These are phyloP conservation scores for Escallonia herrerae DNA, from an alignment of 129 eudicot genomes.

Conservation along the genomic window DNA sequence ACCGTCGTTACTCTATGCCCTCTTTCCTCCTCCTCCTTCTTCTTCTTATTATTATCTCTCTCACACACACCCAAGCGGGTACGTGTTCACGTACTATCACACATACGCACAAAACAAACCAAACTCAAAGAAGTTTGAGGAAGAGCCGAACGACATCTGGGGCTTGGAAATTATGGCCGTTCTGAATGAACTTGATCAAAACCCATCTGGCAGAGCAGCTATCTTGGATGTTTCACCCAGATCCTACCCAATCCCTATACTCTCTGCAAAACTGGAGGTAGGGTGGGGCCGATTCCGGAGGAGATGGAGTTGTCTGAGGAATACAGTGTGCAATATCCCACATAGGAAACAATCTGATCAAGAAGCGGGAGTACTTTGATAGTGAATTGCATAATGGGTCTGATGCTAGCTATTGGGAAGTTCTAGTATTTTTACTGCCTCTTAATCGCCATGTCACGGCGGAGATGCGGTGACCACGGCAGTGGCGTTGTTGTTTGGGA, in stretches of 20 bases:
- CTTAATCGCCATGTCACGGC: conserved; percentile 27
- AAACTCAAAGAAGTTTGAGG: no score
- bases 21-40: no score
- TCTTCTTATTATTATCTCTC: no score
- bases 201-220: conserved; percentile 21
- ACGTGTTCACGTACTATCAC: no score
- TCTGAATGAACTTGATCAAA: no score
- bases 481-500: conserved; percentile 27
- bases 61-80: no score
- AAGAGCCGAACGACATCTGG: no score
- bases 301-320: conserved; percentile 32
- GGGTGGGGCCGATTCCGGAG: conserved; percentile 4
- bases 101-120: no score
- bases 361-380: conserved; percentile 70
- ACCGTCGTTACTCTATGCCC: no score
- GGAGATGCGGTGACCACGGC: conserved; percentile 6
- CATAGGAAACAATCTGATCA: conserved; percentile 50
- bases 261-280: conserved; percentile 11
- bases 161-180: no score
- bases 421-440: conserved; percentile 27
- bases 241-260: conserved; percentile 47
- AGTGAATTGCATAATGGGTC: conserved; percentile 23
- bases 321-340: conserved; percentile 69
- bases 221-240: conserved; percentile 49
- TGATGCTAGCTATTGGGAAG: conserved; percentile 20